Conservation (phyloP, 2,329 filamentous ascomycete genomes). For the Fonsecaea pedrosoi region DNA sequence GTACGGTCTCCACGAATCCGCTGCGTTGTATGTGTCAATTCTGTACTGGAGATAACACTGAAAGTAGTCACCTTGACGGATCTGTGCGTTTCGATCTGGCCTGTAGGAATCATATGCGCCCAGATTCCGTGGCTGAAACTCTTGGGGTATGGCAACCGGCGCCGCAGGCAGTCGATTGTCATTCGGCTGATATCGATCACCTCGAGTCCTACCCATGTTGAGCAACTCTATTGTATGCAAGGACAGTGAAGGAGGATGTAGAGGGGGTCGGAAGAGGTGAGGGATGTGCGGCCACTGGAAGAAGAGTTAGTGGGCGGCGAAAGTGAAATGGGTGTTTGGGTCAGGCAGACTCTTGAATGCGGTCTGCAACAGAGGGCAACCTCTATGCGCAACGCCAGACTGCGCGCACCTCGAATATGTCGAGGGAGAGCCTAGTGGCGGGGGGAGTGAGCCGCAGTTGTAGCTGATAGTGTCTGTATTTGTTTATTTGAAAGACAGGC, state of each 20-base stretch:
- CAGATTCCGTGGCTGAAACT: background rate
- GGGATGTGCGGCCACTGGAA: constrained; percentile 34
- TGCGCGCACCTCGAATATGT: constrained; percentile 17
- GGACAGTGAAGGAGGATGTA: background rate
- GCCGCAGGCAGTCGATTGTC: background rate
- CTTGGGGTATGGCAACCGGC: background rate
- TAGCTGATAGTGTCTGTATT: background rate
- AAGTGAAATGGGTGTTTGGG: constrained; percentile 11
- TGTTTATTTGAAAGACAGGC: constrained; percentile 3
- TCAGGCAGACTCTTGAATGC: constrained; percentile 35
- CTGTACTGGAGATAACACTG: constrained; percentile 24
- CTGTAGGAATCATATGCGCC: background rate
- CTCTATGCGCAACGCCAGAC: constrained; percentile 13
- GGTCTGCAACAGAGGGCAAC: constrained; percentile 15
- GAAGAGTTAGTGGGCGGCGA: constrained; percentile 31
- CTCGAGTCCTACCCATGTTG: constrained; percentile 18
- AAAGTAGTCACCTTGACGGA: constrained; percentile 37
- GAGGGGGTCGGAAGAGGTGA: constrained; percentile 11
- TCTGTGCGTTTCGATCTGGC: constrained; percentile 16
- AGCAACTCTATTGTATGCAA: background rate
- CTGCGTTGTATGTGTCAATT: constrained; percentile 39
- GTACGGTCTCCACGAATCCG: constrained; percentile 40
- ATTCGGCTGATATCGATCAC: constrained; percentile 8
- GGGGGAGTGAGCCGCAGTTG: background rate
- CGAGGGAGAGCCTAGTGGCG: background rate